Percentiles rank a stretch among this genome's conserved stretches.
These are phyloP conservation scores for Detonula confervacea DNA, from an alignment of 352 stramenopile genomes.

Conservation along the genomic window DNA sequence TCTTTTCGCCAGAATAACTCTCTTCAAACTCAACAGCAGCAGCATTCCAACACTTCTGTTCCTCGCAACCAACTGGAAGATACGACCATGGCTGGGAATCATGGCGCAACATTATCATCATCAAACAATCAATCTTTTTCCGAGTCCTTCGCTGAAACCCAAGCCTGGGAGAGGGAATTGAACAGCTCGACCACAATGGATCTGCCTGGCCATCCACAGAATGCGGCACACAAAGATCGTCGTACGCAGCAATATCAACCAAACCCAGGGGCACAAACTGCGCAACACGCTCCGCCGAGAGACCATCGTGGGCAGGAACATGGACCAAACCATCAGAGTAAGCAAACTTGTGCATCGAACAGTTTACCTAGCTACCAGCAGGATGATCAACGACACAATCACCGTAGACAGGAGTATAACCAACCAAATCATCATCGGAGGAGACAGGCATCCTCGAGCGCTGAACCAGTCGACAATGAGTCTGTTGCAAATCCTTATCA, in stretches of 20 bases:
- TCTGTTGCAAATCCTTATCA: slow-evolving; percentile 23
- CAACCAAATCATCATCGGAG: slow-evolving; percentile 1
- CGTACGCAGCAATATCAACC: background rate
- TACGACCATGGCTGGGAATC: slow-evolving; percentile 15
- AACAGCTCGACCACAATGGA: background rate
- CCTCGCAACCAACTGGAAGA: background rate
- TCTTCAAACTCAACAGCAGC: slow-evolving; percentile 12
- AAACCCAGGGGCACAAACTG: background rate
- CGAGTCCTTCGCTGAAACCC: slow-evolving; percentile 24
- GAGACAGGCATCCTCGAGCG: background rate
- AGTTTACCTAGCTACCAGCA: background rate
- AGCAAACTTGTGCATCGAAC: slow-evolving; percentile 16
- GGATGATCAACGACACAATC: background rate
- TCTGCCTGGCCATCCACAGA: slow-evolving; percentile 2
- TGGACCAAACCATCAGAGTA: background rate
- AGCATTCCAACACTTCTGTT: background rate
- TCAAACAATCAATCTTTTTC: slow-evolving; percentile 7
- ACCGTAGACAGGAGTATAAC: background rate
- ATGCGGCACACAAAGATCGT: slow-evolving; percentile 1
- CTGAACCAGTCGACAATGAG: background rate
- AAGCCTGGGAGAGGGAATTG: slow-evolving; percentile 38
- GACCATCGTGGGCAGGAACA: background rate
- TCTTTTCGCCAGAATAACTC: slow-evolving; percentile 7
- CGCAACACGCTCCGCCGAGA: background rate
- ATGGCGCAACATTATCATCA: background rate